These are phyloP conservation scores for Viola pubescens DNA, from an alignment of 441 rosid species.

Conservation along the genomic window DNA sequence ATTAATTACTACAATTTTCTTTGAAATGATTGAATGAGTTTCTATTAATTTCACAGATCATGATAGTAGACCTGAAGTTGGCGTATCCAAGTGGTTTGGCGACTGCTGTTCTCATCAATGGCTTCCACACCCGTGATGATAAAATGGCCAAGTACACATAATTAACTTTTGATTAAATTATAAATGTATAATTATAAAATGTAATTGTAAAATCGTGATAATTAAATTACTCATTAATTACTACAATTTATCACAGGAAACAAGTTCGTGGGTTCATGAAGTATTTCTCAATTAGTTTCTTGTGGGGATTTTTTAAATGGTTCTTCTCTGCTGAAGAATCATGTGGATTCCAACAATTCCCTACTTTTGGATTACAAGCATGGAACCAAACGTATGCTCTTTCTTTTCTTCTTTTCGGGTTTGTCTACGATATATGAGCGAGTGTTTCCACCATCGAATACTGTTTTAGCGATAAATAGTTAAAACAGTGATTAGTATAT, in stretches of 20 bases:
- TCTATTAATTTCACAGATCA: slow-evolving; percentile 37
- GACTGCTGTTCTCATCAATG: slow-evolving; percentile 89
- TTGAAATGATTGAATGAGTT: neutral
- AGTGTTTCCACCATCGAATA: neutral
- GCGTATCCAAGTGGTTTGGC: slow-evolving; percentile 92
- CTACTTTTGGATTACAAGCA: slow-evolving; percentile 77
- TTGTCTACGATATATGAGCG: no score
- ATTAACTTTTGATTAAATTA: neutral
- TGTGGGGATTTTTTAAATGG: slow-evolving; percentile 97
- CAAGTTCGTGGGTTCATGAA: slow-evolving; percentile 77
- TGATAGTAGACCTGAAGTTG: slow-evolving; percentile 75
- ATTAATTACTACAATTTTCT: neutral
- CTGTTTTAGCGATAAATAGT: no score
- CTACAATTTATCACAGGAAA: slow-evolving; percentile 43
- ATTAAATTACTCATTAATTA: neutral
- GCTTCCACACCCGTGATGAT: slow-evolving; percentile 84
- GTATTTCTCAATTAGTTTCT: slow-evolving; percentile 68
- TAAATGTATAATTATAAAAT: neutral
- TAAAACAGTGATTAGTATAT: no score
- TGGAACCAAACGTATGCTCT: slow-evolving; percentile 55
- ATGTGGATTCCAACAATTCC: slow-evolving; percentile 83
- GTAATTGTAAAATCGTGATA: neutral
- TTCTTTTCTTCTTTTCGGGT: slow-evolving; percentile 36
- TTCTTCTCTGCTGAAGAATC: slow-evolving; percentile 53
- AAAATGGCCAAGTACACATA: slow-evolving; percentile 62